These are phyloP conservation scores for Polychaeton citri DNA, from an alignment of 2,329 filamentous ascomycete species.

Conservation along the genomic window DNA sequence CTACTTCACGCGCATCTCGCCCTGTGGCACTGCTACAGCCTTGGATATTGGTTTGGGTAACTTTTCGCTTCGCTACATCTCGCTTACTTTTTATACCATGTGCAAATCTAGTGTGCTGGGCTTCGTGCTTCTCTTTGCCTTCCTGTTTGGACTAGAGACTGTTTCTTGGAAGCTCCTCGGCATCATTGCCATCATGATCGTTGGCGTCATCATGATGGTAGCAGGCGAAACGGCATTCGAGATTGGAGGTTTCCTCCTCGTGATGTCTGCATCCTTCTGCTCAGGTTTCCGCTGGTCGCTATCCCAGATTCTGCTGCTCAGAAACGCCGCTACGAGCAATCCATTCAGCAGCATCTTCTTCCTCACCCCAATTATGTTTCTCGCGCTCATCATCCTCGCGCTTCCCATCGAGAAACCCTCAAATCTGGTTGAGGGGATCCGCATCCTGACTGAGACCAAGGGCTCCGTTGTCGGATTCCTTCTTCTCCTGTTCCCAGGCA, in stretches of 20 bases:
- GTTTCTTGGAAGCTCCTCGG: constrained; percentile 73
- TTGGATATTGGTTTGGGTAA: constrained; percentile 94
- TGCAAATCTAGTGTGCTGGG: constrained; percentile 95
- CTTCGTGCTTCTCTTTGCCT: constrained; percentile 91
- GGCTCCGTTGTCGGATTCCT: constrained; percentile 53
- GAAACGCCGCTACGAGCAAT: constrained; percentile 89
- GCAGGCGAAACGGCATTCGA: constrained; percentile 88
- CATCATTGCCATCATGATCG: constrained; percentile 85
- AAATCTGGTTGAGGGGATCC: constrained; percentile 53
- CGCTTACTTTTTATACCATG: constrained; percentile 97
- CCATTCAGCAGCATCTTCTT: constrained; percentile 96
- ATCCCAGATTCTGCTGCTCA: constrained; percentile 89
- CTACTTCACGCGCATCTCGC: constrained; percentile 81
- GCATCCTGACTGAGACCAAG: constrained; percentile 50
- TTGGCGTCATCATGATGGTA: constrained; percentile 95
- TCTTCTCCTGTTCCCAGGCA: constrained; percentile 78
- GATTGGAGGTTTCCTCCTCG: constrained; percentile 71
- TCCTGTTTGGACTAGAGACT: constrained; percentile 79
- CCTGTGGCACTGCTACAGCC: constrained; percentile 83
- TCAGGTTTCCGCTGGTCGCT: constrained; percentile 96
- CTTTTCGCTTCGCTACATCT: constrained; percentile 90
- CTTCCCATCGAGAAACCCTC: constrained; percentile 71
- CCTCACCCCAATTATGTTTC: constrained; percentile 93
- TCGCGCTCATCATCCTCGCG: constrained; percentile 65
- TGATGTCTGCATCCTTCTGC: constrained; percentile 88